Evolutionary conservation across 257 asterid genomes (phyloP).

Genomic region (Phtheirospermum japonicum): DNA sequence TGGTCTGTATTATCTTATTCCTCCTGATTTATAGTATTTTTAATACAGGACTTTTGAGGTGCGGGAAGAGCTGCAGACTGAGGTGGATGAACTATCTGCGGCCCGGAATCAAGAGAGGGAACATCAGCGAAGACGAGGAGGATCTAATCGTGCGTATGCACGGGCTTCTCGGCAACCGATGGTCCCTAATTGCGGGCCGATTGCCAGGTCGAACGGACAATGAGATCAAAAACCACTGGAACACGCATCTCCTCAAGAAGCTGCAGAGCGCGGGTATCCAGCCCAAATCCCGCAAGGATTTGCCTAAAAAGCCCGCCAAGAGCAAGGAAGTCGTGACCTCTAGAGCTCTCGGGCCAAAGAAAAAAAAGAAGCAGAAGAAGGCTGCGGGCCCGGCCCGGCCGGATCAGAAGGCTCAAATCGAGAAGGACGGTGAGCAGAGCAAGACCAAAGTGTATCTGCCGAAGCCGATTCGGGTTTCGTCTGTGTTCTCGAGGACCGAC

Average conservation of each 20-base stretch:
- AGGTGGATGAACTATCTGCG: conserved; percentile 8
- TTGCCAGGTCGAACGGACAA: conserved; percentile 8
- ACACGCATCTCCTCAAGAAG: conserved; percentile 3
- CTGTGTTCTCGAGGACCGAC: neutral
- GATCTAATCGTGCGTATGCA: conserved; percentile 1
- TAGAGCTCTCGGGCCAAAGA: neutral
- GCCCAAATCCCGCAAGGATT: neutral
- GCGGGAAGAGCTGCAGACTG: conserved; percentile 4
- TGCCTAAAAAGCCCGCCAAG: neutral
- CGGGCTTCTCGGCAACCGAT: neutral
- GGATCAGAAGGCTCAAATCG: neutral
- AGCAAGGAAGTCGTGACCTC: neutral
- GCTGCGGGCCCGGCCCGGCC: too few species aligned
- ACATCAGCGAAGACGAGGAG: conserved; percentile 5
- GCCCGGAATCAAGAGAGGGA: neutral
- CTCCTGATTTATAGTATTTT: neutral
- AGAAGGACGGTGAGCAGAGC: neutral
- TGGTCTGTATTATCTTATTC: too few species aligned
- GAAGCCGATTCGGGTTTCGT: neutral
- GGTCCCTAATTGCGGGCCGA: neutral
- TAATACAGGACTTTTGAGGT: neutral
- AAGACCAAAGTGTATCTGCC: neutral
- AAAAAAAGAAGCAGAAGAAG: neutral
- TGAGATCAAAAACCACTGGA: conserved; percentile 5
- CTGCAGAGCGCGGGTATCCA: neutral